phyloP scores from a whole-genome alignment of 2,329 filamentous ascomycete genomes.

The Penicillium aurantiogriseum region DNA sequence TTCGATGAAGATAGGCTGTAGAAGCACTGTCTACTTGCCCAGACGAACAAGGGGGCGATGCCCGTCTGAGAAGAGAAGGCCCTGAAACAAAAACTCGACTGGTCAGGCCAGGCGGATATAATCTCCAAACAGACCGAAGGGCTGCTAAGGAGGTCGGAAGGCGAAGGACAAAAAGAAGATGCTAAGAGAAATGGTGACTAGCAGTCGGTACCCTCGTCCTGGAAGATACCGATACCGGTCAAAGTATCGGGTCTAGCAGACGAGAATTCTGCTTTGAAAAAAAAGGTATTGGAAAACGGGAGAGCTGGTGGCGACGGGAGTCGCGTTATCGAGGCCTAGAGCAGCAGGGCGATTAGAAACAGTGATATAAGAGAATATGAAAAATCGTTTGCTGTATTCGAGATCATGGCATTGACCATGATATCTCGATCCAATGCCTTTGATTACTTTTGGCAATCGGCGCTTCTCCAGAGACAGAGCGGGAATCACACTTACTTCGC shows the following conservation, averaged over 20 bases:
- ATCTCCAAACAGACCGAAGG: conserved; percentile 54
- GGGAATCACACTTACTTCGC: conserved; percentile 68
- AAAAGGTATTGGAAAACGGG: conserved; percentile 19
- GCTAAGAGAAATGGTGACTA: conserved; percentile 85
- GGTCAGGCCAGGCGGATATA: conserved; percentile 77
- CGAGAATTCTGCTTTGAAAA: conserved; percentile 59
- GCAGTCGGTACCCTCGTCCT: conserved; percentile 59
- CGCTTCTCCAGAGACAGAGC: conserved; percentile 1
- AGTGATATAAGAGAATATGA: not conserved
- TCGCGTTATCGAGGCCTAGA: conserved; percentile 64
- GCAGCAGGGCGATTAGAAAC: conserved; percentile 19
- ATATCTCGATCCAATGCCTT: not conserved
- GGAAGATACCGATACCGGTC: conserved; percentile 78
- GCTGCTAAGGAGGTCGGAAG: conserved; percentile 80
- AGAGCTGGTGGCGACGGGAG: conserved; percentile 23
- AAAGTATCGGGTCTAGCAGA: conserved; percentile 84
- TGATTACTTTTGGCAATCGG: not conserved
- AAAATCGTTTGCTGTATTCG: not conserved
- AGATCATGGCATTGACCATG: conserved; percentile 4
- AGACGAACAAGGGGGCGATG: conserved; percentile 87
- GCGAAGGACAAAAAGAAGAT: conserved; percentile 74
- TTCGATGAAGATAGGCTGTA: conserved; percentile 45
- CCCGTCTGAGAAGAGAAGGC: conserved; percentile 96
- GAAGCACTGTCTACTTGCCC: conserved; percentile 95
- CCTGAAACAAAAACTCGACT: conserved; percentile 74